Conservation (phyloP, 1,284 basidiomycete genomes). For the Fomes fomentarius region DNA sequence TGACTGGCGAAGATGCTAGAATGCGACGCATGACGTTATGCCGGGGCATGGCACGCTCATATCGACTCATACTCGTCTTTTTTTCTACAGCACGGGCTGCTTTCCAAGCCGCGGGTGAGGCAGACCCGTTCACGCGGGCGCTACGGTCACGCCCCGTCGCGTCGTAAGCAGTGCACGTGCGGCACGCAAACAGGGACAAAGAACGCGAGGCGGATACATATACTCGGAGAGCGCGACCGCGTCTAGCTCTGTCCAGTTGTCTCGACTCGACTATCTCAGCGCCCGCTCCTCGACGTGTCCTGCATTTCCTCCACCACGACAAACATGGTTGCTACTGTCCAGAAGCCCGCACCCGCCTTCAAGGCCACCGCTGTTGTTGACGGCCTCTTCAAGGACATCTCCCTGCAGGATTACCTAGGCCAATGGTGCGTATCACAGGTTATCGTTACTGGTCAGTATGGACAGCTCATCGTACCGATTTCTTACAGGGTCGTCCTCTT, state of each 20-base stretch:
- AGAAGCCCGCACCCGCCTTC: slow-evolving; percentile 80
- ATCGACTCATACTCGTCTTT: no score
- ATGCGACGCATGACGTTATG: no score
- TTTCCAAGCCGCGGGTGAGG: no score
- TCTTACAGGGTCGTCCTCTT: slow-evolving; percentile 23
- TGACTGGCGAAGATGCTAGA: no score
- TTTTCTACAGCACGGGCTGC: neutral
- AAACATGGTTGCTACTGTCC: slow-evolving; percentile 70
- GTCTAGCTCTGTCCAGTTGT: slow-evolving; percentile 4
- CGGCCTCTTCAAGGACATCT: slow-evolving; percentile 76
- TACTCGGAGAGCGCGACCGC: slow-evolving; percentile 19
- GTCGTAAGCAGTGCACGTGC: slow-evolving; percentile 29
- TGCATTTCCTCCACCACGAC: neutral
- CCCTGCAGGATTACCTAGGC: slow-evolving; percentile 73
- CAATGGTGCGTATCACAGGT: slow-evolving; percentile 83
- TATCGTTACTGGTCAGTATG: neutral
- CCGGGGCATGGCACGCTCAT: no score
- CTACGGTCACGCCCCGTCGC: slow-evolving; percentile 4
- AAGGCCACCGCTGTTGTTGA: slow-evolving; percentile 76
- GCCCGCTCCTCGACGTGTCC: slow-evolving; percentile 4
- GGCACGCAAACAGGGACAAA: slow-evolving; percentile 30
- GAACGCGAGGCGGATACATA: slow-evolving; percentile 32
- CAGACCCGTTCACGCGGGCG: neutral
- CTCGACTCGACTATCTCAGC: slow-evolving; percentile 2
- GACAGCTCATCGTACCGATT: neutral